These are phyloP conservation scores for Paracoccidioides brasiliensis DNA, from an alignment of 2,329 filamentous ascomycete genomes.

Conservation along the genomic window DNA sequence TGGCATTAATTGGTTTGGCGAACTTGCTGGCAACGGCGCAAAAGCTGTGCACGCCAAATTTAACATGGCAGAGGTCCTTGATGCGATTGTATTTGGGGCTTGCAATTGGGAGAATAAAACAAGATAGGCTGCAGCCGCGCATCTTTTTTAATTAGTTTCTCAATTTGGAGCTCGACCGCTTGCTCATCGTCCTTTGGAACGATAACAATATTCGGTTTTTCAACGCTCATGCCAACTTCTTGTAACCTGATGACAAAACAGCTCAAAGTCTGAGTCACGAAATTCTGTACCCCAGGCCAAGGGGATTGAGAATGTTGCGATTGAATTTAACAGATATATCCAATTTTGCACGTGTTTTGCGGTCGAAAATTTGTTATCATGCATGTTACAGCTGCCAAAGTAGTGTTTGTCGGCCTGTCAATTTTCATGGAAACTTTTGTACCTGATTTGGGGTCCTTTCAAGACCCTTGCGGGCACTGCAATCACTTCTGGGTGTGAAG, in stretches of 20 bases:
- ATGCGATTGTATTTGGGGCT: constrained; percentile 48
- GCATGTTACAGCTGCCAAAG: constrained; percentile 58
- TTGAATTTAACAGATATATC: constrained; percentile 3
- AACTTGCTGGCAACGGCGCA: constrained; percentile 47
- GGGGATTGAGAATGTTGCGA: not conserved
- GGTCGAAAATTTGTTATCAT: constrained; percentile 41
- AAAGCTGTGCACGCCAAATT: constrained; percentile 54
- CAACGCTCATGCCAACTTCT: not conserved
- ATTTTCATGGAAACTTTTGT: constrained; percentile 27
- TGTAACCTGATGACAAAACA: not conserved
- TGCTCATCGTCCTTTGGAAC: not conserved
- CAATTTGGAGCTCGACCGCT: not conserved
- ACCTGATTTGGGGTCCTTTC: constrained; percentile 45
- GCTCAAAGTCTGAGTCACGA: not conserved
- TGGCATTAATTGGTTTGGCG: constrained; percentile 24
- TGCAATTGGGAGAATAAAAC: constrained; percentile 47
- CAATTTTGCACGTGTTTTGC: constrained; percentile 26
- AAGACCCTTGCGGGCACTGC: constrained; percentile 63
- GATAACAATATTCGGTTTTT: not conserved
- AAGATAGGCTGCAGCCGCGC: constrained; percentile 20
- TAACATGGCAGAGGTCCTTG: constrained; percentile 56
- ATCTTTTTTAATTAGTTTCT: no score
- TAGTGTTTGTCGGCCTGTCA: constrained; percentile 19
- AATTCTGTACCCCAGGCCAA: not conserved
- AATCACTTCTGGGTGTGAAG: constrained; percentile 49